A percentile compares a stretch with the other conserved stretches of the same genome.
Conservation (phyloP, 2,329 filamentous ascomycete genomes). For the Fusarium devonianum region DNA sequence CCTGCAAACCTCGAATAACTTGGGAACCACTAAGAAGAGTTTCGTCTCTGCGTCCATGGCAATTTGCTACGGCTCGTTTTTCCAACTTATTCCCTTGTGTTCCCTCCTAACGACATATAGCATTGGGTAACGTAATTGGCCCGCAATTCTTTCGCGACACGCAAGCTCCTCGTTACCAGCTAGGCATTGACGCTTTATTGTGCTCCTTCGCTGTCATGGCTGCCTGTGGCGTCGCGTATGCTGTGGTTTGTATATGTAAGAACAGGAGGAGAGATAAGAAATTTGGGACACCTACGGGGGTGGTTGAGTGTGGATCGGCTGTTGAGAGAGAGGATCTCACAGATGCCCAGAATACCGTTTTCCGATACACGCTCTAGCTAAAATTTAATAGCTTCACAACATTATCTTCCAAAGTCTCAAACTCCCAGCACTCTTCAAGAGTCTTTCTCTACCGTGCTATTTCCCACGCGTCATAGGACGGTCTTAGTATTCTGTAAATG, state of each 20-base stretch:
- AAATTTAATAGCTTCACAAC: no score
- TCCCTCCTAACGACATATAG: background rate
- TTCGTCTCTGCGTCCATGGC: conserved; percentile 43
- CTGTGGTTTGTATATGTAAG: conserved; percentile 31
- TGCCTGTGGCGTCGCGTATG: conserved; percentile 30
- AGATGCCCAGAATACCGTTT: conserved; percentile 30
- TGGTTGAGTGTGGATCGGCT: conserved; percentile 6
- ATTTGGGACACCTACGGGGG: conserved; percentile 14
- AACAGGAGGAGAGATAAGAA: conserved; percentile 32
- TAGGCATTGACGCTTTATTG: conserved; percentile 42
- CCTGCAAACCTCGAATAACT: conserved; percentile 42
- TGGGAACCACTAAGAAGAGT: conserved; percentile 44
- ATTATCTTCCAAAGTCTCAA: no score
- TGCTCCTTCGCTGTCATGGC: conserved; percentile 41
- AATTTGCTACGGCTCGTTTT: conserved; percentile 35
- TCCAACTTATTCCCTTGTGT: background rate
- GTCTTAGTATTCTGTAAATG: no score
- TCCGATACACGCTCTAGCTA: conserved; percentile 27
- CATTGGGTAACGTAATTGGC: conserved; percentile 43
- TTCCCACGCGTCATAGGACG: no score
- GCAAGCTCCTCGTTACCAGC: conserved; percentile 40
- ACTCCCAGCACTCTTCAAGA: no score
- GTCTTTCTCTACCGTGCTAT: no score
- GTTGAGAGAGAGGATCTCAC: conserved; percentile 21
- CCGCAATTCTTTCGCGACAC: conserved; percentile 41